Evolutionary conservation across 345 rosid species (phyloP), one percentile per base, ranked within the genome.

Genomic region (Lepidium didymum): DNA sequence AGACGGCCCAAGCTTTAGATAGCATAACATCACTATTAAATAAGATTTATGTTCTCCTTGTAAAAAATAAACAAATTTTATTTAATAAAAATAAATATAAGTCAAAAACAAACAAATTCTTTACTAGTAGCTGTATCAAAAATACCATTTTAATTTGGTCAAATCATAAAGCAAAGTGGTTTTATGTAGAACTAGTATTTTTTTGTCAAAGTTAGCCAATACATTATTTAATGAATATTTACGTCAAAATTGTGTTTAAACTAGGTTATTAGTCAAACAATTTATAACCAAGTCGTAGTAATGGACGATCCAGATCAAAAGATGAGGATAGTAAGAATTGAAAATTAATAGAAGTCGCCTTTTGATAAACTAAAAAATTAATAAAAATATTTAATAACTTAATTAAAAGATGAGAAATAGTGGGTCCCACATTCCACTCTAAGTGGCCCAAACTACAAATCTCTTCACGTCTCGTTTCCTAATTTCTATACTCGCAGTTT

Each of bases 401-500:
- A 23, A 9, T 21, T 14, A 3, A 34, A 16, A 42, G n/a, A 50
- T 14, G 7, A 62, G 36, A 14, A 29, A 25, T 12, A 55, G 27
- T 50, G 37, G 53, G 70, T 13, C 70, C 71, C 61, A 73, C 29
- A 38, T 33, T 43, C 72, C 72, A 65, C 72, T 57, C 10, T 56
- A 49, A 37, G 70, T 36, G 70, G 76, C 76, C 70, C 76, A 72
- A 57, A 47, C 6, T 56, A 35, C 59, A 55, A 72, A 72, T 56
- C 65, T 56, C 64, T 33, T 57, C 46, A 57, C 77, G 61, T 41
- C 72, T 73, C 67, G 44, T 50, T 41, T 41, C 12, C 21, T 15
- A 2, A 33, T 40, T 41, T 8, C n/a, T 15, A 2, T 4, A 50
- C 16, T 44, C 67, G 38, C 49, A 41, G 46, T 10, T 29, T 11